phyloP scores from a whole-genome alignment of 331 rosid genomes.

The Cydonia oblonga region DNA sequence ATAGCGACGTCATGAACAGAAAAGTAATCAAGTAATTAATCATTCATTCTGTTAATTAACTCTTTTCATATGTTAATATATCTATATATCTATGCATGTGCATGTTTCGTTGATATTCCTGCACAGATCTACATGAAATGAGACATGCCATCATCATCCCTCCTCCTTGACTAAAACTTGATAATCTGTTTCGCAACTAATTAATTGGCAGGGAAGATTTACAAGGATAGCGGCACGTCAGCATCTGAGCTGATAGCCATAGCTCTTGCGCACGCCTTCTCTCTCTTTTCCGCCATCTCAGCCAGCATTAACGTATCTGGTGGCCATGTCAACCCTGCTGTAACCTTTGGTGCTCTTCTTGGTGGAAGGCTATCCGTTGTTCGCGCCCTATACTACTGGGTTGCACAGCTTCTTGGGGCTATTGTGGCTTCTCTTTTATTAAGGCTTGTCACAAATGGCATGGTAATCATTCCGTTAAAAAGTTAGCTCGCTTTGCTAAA shows the following conservation, averaged over 20 bases:
- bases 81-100: neutral
- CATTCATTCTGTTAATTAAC: neutral
- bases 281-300: slow-evolving; percentile 59
- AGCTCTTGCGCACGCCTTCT: slow-evolving; percentile 69
- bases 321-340: slow-evolving; percentile 89
- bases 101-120: neutral
- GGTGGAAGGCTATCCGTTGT: slow-evolving; percentile 78
- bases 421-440: slow-evolving; percentile 71
- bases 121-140: neutral
- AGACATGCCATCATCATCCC: neutral
- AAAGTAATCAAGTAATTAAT: neutral
- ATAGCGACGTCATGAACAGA: neutral
- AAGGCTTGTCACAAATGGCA: slow-evolving; percentile 68
- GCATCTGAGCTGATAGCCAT: slow-evolving; percentile 50
- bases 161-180: neutral
- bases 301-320: slow-evolving; percentile 75
- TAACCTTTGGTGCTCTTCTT: slow-evolving; percentile 72
- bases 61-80: neutral
- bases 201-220: slow-evolving; percentile 50
- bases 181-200: neutral
- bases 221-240: slow-evolving; percentile 38
- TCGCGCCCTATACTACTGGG: slow-evolving; percentile 68
- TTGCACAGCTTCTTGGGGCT: slow-evolving; percentile 81
- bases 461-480: slow-evolving; percentile 30
- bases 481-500: neutral